Percentiles rank a stretch among this genome's conserved stretches.
Evolutionary conservation across 2,329 filamentous ascomycete genomes (phyloP).

Genomic region (Cucurbitaria berberidis): DNA sequence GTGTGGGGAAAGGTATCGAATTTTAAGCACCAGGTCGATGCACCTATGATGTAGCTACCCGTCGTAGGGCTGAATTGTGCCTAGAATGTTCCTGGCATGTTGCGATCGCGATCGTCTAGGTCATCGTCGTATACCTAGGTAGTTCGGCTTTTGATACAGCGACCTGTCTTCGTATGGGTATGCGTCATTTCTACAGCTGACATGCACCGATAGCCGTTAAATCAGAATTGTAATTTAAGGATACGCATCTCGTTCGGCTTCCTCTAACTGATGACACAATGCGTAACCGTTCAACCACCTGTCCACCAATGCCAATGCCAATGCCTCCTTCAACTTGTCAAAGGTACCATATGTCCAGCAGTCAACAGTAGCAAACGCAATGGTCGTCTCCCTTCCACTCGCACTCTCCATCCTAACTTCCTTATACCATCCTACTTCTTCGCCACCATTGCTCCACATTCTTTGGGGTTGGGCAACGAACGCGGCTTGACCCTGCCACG

Average conservation of each 20-base stretch:
- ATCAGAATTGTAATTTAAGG: not conserved
- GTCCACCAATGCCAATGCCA: conserved; percentile 36
- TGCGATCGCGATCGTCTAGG: not conserved
- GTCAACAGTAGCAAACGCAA: conserved; percentile 48
- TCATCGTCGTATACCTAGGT: no score
- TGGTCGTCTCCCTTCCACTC: conserved; percentile 38
- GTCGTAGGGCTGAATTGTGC: conserved; percentile 4
- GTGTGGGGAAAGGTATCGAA: conserved; percentile 30
- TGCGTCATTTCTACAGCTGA: not conserved
- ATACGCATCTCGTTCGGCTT: not conserved
- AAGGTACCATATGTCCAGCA: conserved; percentile 52
- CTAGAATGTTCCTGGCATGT: conserved; percentile 15
- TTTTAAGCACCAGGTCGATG: conserved; percentile 20
- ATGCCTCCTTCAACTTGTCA: conserved; percentile 40
- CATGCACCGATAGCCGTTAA: not conserved
- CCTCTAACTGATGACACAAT: conserved; percentile 13
- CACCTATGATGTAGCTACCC: conserved; percentile 13
- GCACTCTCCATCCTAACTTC: conserved; percentile 38
- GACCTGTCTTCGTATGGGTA: not conserved
- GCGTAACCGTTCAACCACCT: conserved; percentile 40
- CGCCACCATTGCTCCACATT: conserved; percentile 29
- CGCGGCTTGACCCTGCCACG: conserved; percentile 54
- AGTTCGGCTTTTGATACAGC: not conserved
- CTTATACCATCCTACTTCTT: conserved; percentile 45
- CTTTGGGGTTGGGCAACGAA: conserved; percentile 46